These are phyloP conservation scores for Fusarium caatingaense DNA, from an alignment of 2,329 filamentous ascomycete species.

Conservation along the genomic window DNA sequence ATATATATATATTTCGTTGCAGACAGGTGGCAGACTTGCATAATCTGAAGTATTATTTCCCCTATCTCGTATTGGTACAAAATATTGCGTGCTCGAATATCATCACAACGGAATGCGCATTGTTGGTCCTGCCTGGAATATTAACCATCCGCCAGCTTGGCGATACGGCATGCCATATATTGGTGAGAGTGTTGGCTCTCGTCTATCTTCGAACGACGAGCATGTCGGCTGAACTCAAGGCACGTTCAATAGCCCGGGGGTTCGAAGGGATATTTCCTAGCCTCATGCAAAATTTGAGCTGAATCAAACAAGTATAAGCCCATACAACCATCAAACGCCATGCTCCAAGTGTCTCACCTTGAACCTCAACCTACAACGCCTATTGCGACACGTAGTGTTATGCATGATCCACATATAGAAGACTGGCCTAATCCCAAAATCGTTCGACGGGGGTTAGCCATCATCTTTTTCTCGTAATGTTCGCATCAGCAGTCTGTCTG, in stretches of 20 bases:
- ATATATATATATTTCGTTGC: neutral
- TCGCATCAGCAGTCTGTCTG: neutral
- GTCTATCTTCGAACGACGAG: neutral
- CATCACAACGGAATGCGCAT: neutral
- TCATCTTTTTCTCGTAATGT: constrained; percentile 10
- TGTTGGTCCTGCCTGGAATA: neutral
- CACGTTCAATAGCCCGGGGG: neutral
- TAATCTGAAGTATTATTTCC: neutral
- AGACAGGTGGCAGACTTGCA: neutral
- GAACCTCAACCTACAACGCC: constrained; percentile 42
- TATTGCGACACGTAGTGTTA: constrained; percentile 19
- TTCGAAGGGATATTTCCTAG: neutral
- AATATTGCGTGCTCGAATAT: neutral
- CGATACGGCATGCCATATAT: neutral
- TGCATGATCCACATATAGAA: constrained; percentile 20
- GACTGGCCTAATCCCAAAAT: neutral
- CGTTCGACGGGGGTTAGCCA: neutral
- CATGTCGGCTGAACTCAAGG: neutral
- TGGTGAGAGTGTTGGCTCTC: neutral
- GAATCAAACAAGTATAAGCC: constrained; percentile 44
- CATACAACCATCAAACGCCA: constrained; percentile 41
- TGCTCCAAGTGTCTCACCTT: constrained; percentile 47
- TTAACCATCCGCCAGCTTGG: neutral
- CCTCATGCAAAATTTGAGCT: constrained; percentile 30
- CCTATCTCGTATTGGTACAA: neutral